Conservation (phyloP, 1,284 basidiomycete species). For the Ceratobasidium sp. region DNA sequence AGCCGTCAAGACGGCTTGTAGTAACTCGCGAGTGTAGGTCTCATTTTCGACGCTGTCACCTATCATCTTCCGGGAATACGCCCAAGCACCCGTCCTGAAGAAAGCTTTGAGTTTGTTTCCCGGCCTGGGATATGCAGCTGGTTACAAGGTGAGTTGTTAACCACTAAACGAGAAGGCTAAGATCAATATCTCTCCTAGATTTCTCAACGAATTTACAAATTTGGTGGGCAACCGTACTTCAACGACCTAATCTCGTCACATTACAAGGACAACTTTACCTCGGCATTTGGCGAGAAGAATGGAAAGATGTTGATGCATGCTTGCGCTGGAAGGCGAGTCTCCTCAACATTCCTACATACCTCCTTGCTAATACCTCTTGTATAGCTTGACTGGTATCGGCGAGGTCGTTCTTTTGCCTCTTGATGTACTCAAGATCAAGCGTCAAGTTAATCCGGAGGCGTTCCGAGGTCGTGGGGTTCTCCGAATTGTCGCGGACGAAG, state of each 20-base stretch:
- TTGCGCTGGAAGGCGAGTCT: conserved; percentile 81
- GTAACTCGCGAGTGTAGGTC: conserved; percentile 56
- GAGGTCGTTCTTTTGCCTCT: conserved; percentile 96
- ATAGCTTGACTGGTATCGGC: conserved; percentile 91
- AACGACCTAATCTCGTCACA: conserved; percentile 86
- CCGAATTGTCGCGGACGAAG: conserved; percentile 91
- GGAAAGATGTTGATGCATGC: conserved; percentile 98
- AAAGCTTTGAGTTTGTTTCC: conserved; percentile 95
- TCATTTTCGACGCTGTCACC: conserved; percentile 65
- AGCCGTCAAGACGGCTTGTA: neutral
- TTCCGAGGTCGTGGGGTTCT: conserved; percentile 91
- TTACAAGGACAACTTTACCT: conserved; percentile 79
- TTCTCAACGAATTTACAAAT: conserved; percentile 94
- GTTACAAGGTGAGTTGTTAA: conserved; percentile 72
- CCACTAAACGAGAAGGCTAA: neutral
- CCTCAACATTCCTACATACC: neutral
- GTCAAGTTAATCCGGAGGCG: conserved; percentile 95
- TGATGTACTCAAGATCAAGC: conserved; percentile 97
- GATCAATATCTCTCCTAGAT: conserved; percentile 49
- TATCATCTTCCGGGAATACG: conserved; percentile 89
- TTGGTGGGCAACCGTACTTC: conserved; percentile 98
- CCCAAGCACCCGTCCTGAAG: conserved; percentile 67
- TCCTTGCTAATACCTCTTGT: neutral
- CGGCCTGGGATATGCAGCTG: conserved; percentile 96
- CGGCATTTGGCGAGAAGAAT: conserved; percentile 90